phyloP scores from a whole-genome alignment of 2,329 filamentous ascomycete genomes.

The Xylariaceae sp. region DNA sequence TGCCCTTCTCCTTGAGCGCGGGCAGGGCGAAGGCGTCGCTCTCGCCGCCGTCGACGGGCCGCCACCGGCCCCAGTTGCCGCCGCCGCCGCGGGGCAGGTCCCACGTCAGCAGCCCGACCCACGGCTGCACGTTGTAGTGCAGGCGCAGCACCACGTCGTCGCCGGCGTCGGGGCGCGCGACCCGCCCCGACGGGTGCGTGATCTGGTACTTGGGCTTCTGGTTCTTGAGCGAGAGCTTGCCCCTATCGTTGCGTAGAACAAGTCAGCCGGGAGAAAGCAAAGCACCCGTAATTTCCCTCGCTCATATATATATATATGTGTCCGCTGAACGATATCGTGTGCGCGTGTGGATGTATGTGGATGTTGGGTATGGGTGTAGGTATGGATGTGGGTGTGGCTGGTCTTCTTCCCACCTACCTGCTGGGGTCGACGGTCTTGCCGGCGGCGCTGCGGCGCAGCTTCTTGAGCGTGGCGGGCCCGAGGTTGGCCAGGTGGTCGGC shows the following conservation, averaged over 20 bases:
- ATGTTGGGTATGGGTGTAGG: neutral
- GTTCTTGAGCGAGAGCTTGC: slow-evolving; percentile 69
- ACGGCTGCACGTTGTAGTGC: slow-evolving; percentile 96
- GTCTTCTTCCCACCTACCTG: slow-evolving; percentile 42
- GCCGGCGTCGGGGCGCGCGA: slow-evolving; percentile 54
- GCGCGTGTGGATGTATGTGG: neutral
- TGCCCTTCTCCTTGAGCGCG: slow-evolving; percentile 52
- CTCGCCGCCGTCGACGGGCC: slow-evolving; percentile 54
- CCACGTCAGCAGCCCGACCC: slow-evolving; percentile 88
- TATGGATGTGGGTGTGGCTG: neutral
- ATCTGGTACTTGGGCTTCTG: slow-evolving; percentile 96
- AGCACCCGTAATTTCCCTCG: no score
- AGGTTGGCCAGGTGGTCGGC: slow-evolving; percentile 56
- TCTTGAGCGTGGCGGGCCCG: slow-evolving; percentile 52
- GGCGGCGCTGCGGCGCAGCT: slow-evolving; percentile 49
- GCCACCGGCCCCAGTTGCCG: slow-evolving; percentile 53
- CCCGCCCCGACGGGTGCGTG: slow-evolving; percentile 74
- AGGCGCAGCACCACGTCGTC: slow-evolving; percentile 70
- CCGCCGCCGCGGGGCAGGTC: slow-evolving; percentile 49
- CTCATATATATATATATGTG: no score
- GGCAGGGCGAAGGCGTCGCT: slow-evolving; percentile 61
- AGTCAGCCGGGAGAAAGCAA: no score
- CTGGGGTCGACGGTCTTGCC: slow-evolving; percentile 54
- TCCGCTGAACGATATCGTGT: neutral
- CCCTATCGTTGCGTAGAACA: no score